A percentile compares a stretch with the other conserved stretches of the same genome.
Conservation (phyloP, 768 basidiomycete species). For the Tricholoma sp. region DNA sequence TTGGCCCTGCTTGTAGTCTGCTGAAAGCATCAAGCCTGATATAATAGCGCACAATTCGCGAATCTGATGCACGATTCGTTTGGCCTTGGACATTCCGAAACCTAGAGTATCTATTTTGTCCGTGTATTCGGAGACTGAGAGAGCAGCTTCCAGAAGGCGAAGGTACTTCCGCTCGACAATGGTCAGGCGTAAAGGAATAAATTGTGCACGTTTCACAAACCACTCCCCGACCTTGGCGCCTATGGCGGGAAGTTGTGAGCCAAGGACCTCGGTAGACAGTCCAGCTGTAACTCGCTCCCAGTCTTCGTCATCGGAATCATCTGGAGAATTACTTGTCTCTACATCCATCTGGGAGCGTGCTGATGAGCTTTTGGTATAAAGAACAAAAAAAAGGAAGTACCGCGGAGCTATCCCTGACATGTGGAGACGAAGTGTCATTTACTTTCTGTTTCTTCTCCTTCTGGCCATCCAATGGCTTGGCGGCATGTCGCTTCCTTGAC, state of each 20-base stretch:
- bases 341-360: conserved; percentile 38
- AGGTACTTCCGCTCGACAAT: conserved; percentile 77
- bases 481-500: conserved; percentile 57
- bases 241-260: conserved; percentile 49
- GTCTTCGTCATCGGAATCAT: conserved; percentile 37
- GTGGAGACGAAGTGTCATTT: neutral
- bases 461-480: conserved; percentile 38
- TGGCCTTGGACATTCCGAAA: conserved; percentile 76
- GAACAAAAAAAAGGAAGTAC: conserved; percentile 16
- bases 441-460: conserved; percentile 25
- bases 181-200: conserved; percentile 74
- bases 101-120: conserved; percentile 85
- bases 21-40: conserved; percentile 75
- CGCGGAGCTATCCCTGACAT: conserved; percentile 24
- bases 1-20: conserved; percentile 87
- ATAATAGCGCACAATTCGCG: conserved; percentile 84
- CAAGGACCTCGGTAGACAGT: conserved; percentile 33
- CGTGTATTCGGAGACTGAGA: conserved; percentile 83
- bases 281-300: conserved; percentile 35
- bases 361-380: neutral
- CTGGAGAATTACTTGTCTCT: conserved; percentile 32
- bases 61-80: conserved; percentile 82
- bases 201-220: conserved; percentile 80
- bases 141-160: conserved; percentile 78
- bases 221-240: conserved; percentile 72